Percentiles rank a stretch among this genome's conserved stretches.
These are phyloP conservation scores for Flaveria bidentis DNA, from an alignment of 129 eudicot genomes.

Conservation along the genomic window DNA sequence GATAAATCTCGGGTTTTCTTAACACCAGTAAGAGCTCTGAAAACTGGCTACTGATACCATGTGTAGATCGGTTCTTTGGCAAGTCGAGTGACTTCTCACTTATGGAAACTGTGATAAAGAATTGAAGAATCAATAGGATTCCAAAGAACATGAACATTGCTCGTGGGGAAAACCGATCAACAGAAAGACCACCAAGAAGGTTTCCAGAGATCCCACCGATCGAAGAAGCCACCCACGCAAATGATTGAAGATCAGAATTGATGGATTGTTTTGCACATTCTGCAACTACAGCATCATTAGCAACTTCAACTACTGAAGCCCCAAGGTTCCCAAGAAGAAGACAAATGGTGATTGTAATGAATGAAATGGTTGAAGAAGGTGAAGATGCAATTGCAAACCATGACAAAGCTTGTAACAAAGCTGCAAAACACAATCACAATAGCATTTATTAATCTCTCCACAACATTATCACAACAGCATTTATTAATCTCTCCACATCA, in stretches of 20 bases:
- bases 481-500: slow-evolving; percentile 5
- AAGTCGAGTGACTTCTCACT: slow-evolving; percentile 63
- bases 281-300: slow-evolving; percentile 92
- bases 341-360: slow-evolving; percentile 55
- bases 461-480: background rate
- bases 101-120: slow-evolving; percentile 51
- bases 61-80: slow-evolving; percentile 52
- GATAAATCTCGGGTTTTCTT: slow-evolving; percentile 56
- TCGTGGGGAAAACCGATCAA: slow-evolving; percentile 49
- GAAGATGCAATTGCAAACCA: slow-evolving; percentile 75
- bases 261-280: slow-evolving; percentile 55
- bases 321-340: slow-evolving; percentile 91
- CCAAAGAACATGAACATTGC: slow-evolving; percentile 62
- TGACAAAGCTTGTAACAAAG: slow-evolving; percentile 76
- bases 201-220: slow-evolving; percentile 82
- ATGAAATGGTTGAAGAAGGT: slow-evolving; percentile 65
- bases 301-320: slow-evolving; percentile 88
- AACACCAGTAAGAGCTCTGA: slow-evolving; percentile 57
- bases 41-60: slow-evolving; percentile 54
- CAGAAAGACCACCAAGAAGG: slow-evolving; percentile 62
- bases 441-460: slow-evolving; percentile 16
- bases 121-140: slow-evolving; percentile 55
- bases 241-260: slow-evolving; percentile 68
- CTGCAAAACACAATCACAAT: slow-evolving; percentile 48
- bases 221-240: slow-evolving; percentile 84